Evolutionary conservation across 2,329 filamentous ascomycete species (phyloP).

Genomic region (Sarocladium oryzae): DNA sequence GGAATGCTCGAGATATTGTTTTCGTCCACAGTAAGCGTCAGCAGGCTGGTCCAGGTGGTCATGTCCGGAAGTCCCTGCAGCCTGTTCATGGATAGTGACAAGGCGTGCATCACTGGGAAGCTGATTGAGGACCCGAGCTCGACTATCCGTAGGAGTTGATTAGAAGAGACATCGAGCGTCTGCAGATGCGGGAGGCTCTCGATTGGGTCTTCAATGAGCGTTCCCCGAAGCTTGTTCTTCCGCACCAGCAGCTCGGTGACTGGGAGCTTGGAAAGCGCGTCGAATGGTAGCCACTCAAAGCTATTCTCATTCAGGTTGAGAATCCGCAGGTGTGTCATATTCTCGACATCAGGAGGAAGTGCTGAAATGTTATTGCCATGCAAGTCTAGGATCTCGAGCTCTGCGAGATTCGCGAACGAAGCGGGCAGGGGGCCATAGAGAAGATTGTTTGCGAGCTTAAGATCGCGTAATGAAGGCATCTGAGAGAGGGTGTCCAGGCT

Average conservation of each 20-base stretch:
- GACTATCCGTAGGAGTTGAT: slow-evolving; percentile 57
- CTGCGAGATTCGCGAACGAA: slow-evolving; percentile 55
- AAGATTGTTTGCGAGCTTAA: slow-evolving; percentile 75
- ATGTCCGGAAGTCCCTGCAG: slow-evolving; percentile 68
- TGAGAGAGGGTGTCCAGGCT: slow-evolving; percentile 68
- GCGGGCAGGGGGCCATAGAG: slow-evolving; percentile 62
- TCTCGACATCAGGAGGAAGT: slow-evolving; percentile 61
- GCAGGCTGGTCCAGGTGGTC: slow-evolving; percentile 63
- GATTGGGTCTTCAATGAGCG: slow-evolving; percentile 60
- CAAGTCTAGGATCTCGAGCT: slow-evolving; percentile 75
- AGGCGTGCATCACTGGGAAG: slow-evolving; percentile 64
- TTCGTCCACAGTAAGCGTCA: slow-evolving; percentile 71
- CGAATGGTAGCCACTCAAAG: slow-evolving; percentile 65
- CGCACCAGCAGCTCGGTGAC: slow-evolving; percentile 67
- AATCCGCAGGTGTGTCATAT: slow-evolving; percentile 62
- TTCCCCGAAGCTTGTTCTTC: slow-evolving; percentile 72
- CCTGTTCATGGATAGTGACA: slow-evolving; percentile 77
- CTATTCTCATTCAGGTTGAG: slow-evolving; percentile 78
- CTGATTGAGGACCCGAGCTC: slow-evolving; percentile 40
- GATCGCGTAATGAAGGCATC: slow-evolving; percentile 64
- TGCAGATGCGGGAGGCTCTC: slow-evolving; percentile 59
- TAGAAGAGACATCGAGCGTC: slow-evolving; percentile 69
- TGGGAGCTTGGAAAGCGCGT: slow-evolving; percentile 58
- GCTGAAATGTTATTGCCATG: slow-evolving; percentile 71
- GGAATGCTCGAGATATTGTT: slow-evolving; percentile 77